These are phyloP conservation scores for Moesziomyces parantarcticus DNA, from an alignment of 1,284 basidiomycete genomes.

Conservation along the genomic window DNA sequence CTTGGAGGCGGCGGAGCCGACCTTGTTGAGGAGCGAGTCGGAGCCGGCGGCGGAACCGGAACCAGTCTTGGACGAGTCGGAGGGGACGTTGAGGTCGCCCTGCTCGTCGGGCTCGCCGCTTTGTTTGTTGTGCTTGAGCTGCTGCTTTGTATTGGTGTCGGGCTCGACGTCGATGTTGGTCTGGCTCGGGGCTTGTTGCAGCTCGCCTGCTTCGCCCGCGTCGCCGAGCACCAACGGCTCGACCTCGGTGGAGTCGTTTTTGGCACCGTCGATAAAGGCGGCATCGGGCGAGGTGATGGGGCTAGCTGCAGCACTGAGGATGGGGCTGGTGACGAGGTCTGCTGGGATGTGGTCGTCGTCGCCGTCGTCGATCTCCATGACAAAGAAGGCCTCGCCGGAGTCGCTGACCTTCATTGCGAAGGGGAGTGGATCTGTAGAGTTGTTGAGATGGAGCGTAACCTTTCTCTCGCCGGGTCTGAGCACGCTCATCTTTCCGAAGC, in stretches of 20 bases:
- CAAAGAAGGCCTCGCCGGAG: slow-evolving; percentile 98
- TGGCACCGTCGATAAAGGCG: slow-evolving; percentile 2
- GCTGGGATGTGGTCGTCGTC: slow-evolving; percentile 78
- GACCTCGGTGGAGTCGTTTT: slow-evolving; percentile 25
- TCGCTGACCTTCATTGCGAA: slow-evolving; percentile 99
- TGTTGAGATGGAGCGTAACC: slow-evolving; percentile 69
- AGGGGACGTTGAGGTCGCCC: slow-evolving; percentile 31
- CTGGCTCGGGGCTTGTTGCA: background rate
- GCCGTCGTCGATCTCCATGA: slow-evolving; percentile 90
- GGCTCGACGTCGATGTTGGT: background rate
- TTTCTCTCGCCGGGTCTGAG: slow-evolving; percentile 93
- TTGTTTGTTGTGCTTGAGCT: slow-evolving; percentile 29
- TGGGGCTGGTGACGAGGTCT: slow-evolving; percentile 90
- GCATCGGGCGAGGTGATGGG: slow-evolving; percentile 38
- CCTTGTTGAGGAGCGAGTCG: slow-evolving; percentile 34
- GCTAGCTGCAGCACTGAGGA: slow-evolving; percentile 63
- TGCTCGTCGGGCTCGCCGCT: slow-evolving; percentile 24
- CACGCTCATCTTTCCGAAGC: slow-evolving; percentile 98
- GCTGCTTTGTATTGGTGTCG: slow-evolving; percentile 1
- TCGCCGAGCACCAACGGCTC: slow-evolving; percentile 58
- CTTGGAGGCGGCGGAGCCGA: slow-evolving; percentile 70
- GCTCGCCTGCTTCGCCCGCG: slow-evolving; percentile 4
- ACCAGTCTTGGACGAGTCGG: slow-evolving; percentile 36
- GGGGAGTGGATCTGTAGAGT: slow-evolving; percentile 74
- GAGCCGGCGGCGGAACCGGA: slow-evolving; percentile 37